A percentile compares a stretch with the other conserved stretches of the same genome.
Conservation (phyloP, 768 basidiomycete genomes). For the Gelatoporia subvermispora region DNA sequence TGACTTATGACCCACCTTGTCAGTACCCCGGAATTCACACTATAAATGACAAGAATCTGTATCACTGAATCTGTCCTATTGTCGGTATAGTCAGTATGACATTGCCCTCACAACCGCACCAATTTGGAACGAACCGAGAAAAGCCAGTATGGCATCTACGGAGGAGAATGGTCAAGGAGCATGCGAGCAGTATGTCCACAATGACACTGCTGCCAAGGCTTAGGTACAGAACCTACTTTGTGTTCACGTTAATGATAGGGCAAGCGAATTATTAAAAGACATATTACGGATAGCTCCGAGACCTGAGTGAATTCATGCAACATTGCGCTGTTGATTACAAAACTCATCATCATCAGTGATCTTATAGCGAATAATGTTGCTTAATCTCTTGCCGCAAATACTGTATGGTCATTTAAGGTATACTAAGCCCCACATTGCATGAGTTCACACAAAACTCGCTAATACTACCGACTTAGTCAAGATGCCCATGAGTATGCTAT, state of each 20-base stretch:
- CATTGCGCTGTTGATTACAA: too few species aligned
- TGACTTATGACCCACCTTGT: conserved; percentile 20
- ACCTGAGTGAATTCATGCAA: too few species aligned
- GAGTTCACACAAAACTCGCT: too few species aligned
- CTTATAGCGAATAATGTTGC: not conserved
- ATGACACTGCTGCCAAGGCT: conserved; percentile 17
- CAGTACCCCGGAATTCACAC: conserved; percentile 21
- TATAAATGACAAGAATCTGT: conserved; percentile 18
- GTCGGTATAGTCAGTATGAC: not conserved
- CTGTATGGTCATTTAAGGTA: too few species aligned
- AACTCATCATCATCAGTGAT: not conserved
- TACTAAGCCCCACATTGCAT: too few species aligned
- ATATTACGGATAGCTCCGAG: too few species aligned
- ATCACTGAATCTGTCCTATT: conserved; percentile 16
- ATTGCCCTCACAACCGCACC: too few species aligned
- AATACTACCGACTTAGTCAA: conserved; percentile 5
- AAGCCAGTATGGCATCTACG: conserved; percentile 7
- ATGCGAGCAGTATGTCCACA: conserved; percentile 20
- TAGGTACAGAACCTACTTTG: conserved; percentile 21
- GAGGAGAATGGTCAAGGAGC: conserved; percentile 16
- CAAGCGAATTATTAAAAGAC: too few species aligned
- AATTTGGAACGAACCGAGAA: conserved; percentile 2
- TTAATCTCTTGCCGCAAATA: not conserved
- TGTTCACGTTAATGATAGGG: too few species aligned
- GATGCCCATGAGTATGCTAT: too few species aligned